Base-by-base conservation (phyloP, 495 filamentous ascomycete species). In the Aspergillus taichungensis region DNA sequence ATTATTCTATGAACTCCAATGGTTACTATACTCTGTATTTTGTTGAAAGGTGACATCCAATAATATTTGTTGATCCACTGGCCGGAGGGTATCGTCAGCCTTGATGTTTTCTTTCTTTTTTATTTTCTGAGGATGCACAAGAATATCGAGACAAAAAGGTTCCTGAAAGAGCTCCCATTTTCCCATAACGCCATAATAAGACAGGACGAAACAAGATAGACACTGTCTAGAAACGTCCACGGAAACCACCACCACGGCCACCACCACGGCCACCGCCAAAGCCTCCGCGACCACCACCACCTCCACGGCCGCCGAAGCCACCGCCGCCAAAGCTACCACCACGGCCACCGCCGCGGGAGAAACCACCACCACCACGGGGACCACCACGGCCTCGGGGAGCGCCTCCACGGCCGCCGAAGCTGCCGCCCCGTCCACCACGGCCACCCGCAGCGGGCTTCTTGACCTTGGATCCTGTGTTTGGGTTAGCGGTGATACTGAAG, bases 391-490 rank as follows among this genome's bases (percentile, higher is more conserved):
- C 68, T 30, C 46, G 49, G 38, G 57, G 60, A 55, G 63, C 55
- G 36, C 59, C 46, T 30, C 64, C 62, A 46, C 61, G 52, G 37
- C 63, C 52, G 45, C 61, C 63, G 31, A 62, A 56, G 42, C 62
- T 60, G 18, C 59, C 60, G 51, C 67, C 68, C 45, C 64, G 45
- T 28, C 68, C 71, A 45, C 76, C 74, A 46, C 76, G 64, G 14
- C 66, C 60, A 49, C 71, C 76, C 52, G 80, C 81, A 40, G 77
- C 74, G 45, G 72, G 67, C 54, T 76, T 66, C 62, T 78, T 77
- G 52, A 75, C 63, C 71, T 80, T 83, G 11, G 77, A 58, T 42
- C 73, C 18, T 24, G 18, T 4, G 18, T 24, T 24, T 24, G 18
- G 18, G 18, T 24, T 24, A 24, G 18, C 18, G 18, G 18, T 24